Percentiles rank a stretch among this genome's conserved stretches.
Conservation (phyloP, 2,329 filamentous ascomycete genomes). For the Hortaea werneckii region DNA sequence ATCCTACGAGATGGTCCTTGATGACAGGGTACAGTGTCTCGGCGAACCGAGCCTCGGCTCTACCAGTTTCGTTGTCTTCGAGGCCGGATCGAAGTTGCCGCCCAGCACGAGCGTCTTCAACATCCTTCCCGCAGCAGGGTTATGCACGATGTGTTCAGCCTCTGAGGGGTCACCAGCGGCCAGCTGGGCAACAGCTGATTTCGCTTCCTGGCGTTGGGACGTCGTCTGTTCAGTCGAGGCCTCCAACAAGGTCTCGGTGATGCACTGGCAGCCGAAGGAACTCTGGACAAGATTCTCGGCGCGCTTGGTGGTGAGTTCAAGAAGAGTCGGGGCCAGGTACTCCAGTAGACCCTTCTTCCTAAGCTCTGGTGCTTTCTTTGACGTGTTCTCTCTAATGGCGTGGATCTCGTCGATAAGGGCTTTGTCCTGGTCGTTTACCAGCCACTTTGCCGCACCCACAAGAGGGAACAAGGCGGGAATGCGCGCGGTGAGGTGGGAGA, state of each 20-base stretch:
- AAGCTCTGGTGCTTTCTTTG: slow-evolving; percentile 77
- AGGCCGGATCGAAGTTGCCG: slow-evolving; percentile 68
- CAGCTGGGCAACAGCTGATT: slow-evolving; percentile 52
- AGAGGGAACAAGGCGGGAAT: slow-evolving; percentile 72
- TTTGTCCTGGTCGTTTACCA: slow-evolving; percentile 57
- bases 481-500: slow-evolving; percentile 56
- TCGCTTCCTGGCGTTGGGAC: slow-evolving; percentile 35
- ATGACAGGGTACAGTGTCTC: slow-evolving; percentile 74
- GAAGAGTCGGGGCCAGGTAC: slow-evolving; percentile 61
- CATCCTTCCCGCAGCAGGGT: slow-evolving; percentile 63
- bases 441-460: slow-evolving; percentile 51
- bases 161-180: slow-evolving; percentile 30
- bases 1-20: slow-evolving; percentile 61
- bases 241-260: slow-evolving; percentile 71
- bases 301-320: slow-evolving; percentile 61
- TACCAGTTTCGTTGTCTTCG: slow-evolving; percentile 58
- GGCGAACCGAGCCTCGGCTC: slow-evolving; percentile 68
- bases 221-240: slow-evolving; percentile 71
- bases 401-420: slow-evolving; percentile 63
- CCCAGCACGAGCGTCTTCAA: slow-evolving; percentile 85
- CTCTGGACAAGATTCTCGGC: slow-evolving; percentile 60
- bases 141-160: slow-evolving; percentile 50
- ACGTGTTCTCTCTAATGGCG: slow-evolving; percentile 69
- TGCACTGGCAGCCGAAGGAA: slow-evolving; percentile 77
- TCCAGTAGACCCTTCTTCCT: slow-evolving; percentile 68